These are phyloP conservation scores for Mollisiaceae sp. DNA, from an alignment of 2,329 filamentous ascomycete genomes.

Conservation along the genomic window DNA sequence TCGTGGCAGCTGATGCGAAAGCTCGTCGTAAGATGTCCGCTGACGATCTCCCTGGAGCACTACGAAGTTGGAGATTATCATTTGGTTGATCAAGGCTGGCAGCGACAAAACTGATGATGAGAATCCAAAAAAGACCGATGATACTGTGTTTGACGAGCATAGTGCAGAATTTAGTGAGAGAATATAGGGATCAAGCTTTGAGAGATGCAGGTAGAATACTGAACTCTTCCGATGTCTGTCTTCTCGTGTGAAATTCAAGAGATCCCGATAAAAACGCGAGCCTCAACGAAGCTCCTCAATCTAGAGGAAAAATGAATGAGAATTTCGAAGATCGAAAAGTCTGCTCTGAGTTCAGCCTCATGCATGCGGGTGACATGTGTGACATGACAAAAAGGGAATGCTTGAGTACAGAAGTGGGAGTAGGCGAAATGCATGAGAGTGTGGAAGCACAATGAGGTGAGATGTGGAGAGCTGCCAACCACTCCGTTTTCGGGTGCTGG, in stretches of 20 bases:
- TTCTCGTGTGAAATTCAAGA: no score
- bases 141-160: not conserved
- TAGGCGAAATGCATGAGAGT: constrained; percentile 1
- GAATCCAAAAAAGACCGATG: constrained; percentile 12
- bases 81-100: constrained; percentile 14
- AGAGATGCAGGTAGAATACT: no score
- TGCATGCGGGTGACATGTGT: not conserved
- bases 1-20: constrained; percentile 23
- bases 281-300: not conserved
- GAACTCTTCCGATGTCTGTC: no score
- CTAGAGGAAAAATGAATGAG: no score
- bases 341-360: not conserved
- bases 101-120: constrained; percentile 11
- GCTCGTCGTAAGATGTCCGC: constrained; percentile 27
- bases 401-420: not conserved
- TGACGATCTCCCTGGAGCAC: constrained; percentile 16
- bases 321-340: not conserved
- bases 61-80: constrained; percentile 34
- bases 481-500: not conserved
- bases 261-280: not conserved
- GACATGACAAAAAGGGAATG: not conserved
- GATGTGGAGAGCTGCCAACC: not conserved
- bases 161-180: not conserved
- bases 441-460: constrained; percentile 7
- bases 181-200: no score